A percentile compares a stretch with the other conserved stretches of the same genome.
Conservation (phyloP, 495 filamentous ascomycete species). For the Podospora tetraspora region DNA sequence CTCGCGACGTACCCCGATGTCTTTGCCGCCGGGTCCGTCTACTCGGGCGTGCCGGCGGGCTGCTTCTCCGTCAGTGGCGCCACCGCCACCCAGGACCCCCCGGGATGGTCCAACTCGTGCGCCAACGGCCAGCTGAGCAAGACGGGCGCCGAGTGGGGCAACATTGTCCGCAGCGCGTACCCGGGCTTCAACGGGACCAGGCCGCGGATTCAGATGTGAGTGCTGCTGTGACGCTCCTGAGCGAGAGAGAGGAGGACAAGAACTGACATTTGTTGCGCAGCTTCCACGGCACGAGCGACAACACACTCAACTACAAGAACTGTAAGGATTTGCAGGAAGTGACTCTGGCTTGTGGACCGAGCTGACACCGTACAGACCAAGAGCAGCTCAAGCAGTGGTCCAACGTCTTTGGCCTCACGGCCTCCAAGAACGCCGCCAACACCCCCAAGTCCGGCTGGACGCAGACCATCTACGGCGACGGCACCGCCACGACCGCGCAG, state of each 20-base stretch:
- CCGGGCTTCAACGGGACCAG: conserved; percentile 45
- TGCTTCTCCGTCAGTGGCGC: conserved; percentile 43
- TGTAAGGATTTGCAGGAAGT: conserved; percentile 15
- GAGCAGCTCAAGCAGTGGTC: conserved; percentile 31
- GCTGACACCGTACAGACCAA: conserved; percentile 11
- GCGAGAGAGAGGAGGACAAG: conserved; percentile 7
- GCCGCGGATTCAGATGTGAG: conserved; percentile 47
- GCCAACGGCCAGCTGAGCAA: conserved; percentile 42
- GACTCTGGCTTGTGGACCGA: no score
- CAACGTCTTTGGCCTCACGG: conserved; percentile 37
- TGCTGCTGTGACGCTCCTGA: no score
- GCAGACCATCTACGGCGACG: conserved; percentile 49
- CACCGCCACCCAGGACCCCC: conserved; percentile 40
- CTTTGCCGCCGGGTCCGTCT: conserved; percentile 46
- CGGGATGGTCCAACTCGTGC: conserved; percentile 45
- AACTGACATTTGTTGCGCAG: conserved; percentile 14
- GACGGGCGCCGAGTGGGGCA: conserved; percentile 46
- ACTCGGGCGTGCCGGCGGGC: conserved; percentile 46
- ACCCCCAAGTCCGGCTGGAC: conserved; percentile 49
- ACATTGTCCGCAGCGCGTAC: conserved; percentile 44
- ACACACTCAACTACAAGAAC: conserved; percentile 40
- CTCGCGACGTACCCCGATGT: conserved; percentile 47
- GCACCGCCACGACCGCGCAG: conserved; percentile 37
- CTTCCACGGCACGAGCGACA: conserved; percentile 43
- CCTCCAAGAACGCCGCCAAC: conserved; percentile 34